Evolutionary conservation across 805 yeast genomes (phyloP).

Genomic region (Hanseniaspora hatyaiensis): DNA sequence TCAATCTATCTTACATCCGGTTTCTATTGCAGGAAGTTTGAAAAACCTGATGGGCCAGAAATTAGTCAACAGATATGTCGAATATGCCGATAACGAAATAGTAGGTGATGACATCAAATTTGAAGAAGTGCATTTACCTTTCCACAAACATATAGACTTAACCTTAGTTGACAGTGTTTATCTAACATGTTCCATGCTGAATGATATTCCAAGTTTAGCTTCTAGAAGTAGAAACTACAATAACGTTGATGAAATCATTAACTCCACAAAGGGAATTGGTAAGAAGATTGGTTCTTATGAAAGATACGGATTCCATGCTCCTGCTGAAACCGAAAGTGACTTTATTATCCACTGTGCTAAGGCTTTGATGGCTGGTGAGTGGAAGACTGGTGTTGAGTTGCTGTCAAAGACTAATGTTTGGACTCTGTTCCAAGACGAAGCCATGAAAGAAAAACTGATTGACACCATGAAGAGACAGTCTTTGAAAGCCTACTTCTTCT

Average conservation of each 20-base stretch:
- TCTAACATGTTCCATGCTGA: slow-evolving; percentile 76
- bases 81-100: slow-evolving; percentile 29
- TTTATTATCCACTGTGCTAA: slow-evolving; percentile 85
- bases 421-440: slow-evolving; percentile 29
- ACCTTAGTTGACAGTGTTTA: slow-evolving; percentile 90
- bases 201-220: slow-evolving; percentile 86
- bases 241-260: slow-evolving; percentile 47
- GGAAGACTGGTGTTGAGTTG: slow-evolving; percentile 65
- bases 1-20: slow-evolving; percentile 76
- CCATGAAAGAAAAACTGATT: slow-evolving; percentile 28
- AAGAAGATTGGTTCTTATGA: slow-evolving; percentile 85
- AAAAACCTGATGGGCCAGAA: slow-evolving; percentile 94
- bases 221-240: slow-evolving; percentile 45
- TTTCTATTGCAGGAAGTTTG: slow-evolving; percentile 72
- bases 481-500: slow-evolving; percentile 81
- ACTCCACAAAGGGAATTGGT: slow-evolving; percentile 71
- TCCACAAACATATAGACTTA: slow-evolving; percentile 94
- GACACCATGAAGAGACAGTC: slow-evolving; percentile 80
- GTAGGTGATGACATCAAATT: slow-evolving; percentile 29
- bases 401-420: slow-evolving; percentile 51
- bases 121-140: slow-evolving; percentile 72
- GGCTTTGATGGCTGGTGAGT: slow-evolving; percentile 77
- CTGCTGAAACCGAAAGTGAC: slow-evolving; percentile 93
- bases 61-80: slow-evolving; percentile 43
- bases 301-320: slow-evolving; percentile 90